Evolutionary conservation across 768 basidiomycete genomes (phyloP).

Genomic region (Asterophora lycoperdoides): DNA sequence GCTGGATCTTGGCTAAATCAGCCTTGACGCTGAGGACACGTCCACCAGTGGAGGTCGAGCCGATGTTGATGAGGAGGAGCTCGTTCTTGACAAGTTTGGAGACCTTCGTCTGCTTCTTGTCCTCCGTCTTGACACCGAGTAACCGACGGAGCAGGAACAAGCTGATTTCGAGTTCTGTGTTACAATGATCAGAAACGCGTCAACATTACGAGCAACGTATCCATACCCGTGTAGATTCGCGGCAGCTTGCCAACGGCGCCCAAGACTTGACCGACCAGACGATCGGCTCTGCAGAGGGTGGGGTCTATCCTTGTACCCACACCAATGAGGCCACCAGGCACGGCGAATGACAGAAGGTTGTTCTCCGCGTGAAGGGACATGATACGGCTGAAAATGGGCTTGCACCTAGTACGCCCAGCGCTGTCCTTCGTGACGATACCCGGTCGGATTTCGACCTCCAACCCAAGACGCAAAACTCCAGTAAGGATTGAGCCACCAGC

Average conservation of each 20-base stretch:
- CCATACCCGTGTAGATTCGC: conserved; percentile 80
- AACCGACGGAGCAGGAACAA: conserved; percentile 93
- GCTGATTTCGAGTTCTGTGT: conserved; percentile 81
- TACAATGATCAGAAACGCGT: neutral
- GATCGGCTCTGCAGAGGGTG: conserved; percentile 93
- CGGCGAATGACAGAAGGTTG: conserved; percentile 91
- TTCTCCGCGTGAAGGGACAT: conserved; percentile 93
- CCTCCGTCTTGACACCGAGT: conserved; percentile 97
- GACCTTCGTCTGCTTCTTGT: conserved; percentile 98
- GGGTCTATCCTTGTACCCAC: conserved; percentile 97
- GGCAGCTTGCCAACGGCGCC: conserved; percentile 94
- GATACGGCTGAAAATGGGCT: conserved; percentile 89
- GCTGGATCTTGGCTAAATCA: conserved; percentile 89
- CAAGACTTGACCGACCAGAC: conserved; percentile 93
- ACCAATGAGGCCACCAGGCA: conserved; percentile 97
- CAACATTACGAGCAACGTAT: neutral
- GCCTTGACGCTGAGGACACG: conserved; percentile 92
- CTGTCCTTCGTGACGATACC: conserved; percentile 96
- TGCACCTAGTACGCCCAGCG: conserved; percentile 84
- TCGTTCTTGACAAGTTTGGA: conserved; percentile 90
- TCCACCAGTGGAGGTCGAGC: conserved; percentile 95
- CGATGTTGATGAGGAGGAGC: conserved; percentile 94
- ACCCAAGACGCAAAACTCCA: conserved; percentile 84
- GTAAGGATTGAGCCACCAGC: conserved; percentile 95
- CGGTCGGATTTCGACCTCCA: conserved; percentile 95